A percentile compares a stretch with the other conserved stretches of the same genome.
These are phyloP conservation scores for Tolypocladium ovalisporum DNA, from an alignment of 2,329 filamentous ascomycete genomes.

Conservation along the genomic window DNA sequence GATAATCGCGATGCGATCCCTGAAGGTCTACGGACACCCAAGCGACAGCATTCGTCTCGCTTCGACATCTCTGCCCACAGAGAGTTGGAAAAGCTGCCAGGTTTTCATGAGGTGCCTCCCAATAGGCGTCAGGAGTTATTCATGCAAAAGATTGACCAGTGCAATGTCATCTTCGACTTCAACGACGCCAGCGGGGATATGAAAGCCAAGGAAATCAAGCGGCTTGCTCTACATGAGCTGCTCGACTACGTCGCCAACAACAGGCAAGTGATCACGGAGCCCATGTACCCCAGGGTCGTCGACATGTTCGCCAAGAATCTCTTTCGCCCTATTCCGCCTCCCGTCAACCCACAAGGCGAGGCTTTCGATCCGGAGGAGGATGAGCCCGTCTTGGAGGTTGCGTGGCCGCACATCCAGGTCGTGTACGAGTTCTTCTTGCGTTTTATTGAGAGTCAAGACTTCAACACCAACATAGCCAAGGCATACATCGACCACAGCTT, in stretches of 20 bases:
- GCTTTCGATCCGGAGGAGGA: conserved; percentile 98
- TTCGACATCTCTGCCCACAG: conserved; percentile 97
- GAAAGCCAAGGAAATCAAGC: conserved; percentile 99
- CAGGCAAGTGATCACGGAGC: conserved; percentile 93
- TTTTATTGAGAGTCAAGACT: conserved; percentile 98
- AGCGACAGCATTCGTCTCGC: conserved; percentile 91
- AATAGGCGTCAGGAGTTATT: conserved; percentile 93
- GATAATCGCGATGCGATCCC: conserved; percentile 88
- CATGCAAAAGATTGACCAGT: conserved; percentile 99
- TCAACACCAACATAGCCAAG: conserved; percentile 99
- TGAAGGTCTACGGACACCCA: conserved; percentile 88
- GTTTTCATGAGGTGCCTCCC: conserved; percentile 94
- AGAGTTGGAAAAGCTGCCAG: conserved; percentile 92
- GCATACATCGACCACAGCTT: conserved; percentile 98
- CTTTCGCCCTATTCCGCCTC: conserved; percentile 92
- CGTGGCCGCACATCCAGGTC: conserved; percentile 98
- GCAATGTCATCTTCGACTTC: conserved; percentile 99
- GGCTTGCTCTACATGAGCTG: conserved; percentile 86
- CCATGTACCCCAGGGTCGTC: conserved; percentile 96
- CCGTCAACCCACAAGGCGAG: conserved; percentile 95
- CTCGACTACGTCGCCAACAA: conserved; percentile 99
- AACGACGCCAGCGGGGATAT: conserved; percentile 97
- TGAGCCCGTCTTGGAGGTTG: conserved; percentile 93
- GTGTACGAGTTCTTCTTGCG: conserved; percentile 99
- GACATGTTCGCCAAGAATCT: conserved; percentile 99